phyloP scores from a whole-genome alignment of 345 rosid species.

The Dovyalis caffra region DNA sequence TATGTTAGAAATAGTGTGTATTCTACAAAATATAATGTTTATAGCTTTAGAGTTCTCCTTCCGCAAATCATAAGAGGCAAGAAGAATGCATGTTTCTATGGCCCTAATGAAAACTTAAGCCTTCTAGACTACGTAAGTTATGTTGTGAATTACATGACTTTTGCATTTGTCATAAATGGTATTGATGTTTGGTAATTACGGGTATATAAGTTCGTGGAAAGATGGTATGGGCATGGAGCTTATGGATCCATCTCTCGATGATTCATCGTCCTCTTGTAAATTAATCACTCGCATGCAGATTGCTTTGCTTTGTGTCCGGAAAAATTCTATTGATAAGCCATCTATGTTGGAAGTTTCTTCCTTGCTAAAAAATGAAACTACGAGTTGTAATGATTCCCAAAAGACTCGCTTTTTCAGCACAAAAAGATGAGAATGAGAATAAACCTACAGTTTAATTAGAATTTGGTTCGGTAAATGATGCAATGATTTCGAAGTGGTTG shows the following conservation, averaged over 20 bases:
- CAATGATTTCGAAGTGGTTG: too few relatives aligned
- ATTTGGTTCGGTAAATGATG: too few relatives aligned
- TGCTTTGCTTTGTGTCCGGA: slow-evolving; percentile 36
- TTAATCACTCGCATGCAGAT: slow-evolving; percentile 31
- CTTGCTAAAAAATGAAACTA: slow-evolving; percentile 22
- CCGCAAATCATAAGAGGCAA: too few relatives aligned
- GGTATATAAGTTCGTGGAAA: slow-evolving; percentile 35
- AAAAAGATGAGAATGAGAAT: background rate
- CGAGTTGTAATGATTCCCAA: slow-evolving; percentile 15
- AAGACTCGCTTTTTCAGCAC: slow-evolving; percentile 34
- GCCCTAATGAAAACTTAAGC: too few relatives aligned
- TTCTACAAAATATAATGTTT: too few relatives aligned
- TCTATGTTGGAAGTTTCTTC: slow-evolving; percentile 32
- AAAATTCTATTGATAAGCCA: slow-evolving; percentile 28
- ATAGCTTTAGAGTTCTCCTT: too few relatives aligned
- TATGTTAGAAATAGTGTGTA: too few relatives aligned
- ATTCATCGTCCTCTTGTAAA: slow-evolving; percentile 19
- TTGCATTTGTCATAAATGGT: too few relatives aligned
- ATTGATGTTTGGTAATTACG: background rate
- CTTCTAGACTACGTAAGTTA: too few relatives aligned
- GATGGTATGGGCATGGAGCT: slow-evolving; percentile 19
- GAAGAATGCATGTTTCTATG: too few relatives aligned
- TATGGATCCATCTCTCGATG: slow-evolving; percentile 32
- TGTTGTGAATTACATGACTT: too few relatives aligned
- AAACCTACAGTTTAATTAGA: too few relatives aligned